phyloP scores from a whole-genome alignment of 495 filamentous ascomycete genomes.

The Collariella sp. region DNA sequence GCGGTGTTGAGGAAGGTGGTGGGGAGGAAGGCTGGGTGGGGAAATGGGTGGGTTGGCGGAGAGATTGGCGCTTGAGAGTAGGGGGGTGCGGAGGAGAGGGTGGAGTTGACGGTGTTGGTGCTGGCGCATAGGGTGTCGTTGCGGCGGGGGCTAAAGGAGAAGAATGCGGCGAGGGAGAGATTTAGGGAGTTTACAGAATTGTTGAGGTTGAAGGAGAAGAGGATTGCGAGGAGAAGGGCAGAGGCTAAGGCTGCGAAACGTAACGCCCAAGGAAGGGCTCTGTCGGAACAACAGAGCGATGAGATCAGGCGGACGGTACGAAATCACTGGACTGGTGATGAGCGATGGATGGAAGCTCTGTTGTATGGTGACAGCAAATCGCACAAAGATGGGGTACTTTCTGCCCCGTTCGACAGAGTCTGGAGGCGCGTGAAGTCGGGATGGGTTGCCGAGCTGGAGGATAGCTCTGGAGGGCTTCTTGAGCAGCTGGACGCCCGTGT shows the following conservation, averaged over 20 bases:
- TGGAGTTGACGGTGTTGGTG: conserved; percentile 55
- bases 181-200: conserved; percentile 52
- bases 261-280: conserved; percentile 5
- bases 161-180: conserved; percentile 43
- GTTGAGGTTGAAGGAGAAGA: conserved; percentile 42
- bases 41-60: conserved; percentile 40
- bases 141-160: conserved; percentile 41
- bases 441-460: conserved; percentile 42
- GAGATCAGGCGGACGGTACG: conserved; percentile 46
- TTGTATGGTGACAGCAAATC: conserved; percentile 54
- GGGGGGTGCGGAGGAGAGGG: conserved; percentile 50
- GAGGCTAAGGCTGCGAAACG: conserved; percentile 25
- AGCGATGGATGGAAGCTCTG: conserved; percentile 58
- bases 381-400: conserved; percentile 54
- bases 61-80: conserved; percentile 52
- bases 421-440: conserved; percentile 55
- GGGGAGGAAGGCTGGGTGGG: conserved; percentile 31
- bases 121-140: conserved; percentile 65
- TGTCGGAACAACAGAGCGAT: conserved; percentile 32
- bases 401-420: conserved; percentile 54
- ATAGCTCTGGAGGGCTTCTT: conserved; percentile 40
- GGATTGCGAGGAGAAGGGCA: conserved; percentile 35
- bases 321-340: conserved; percentile 67
- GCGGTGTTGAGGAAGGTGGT: conserved; percentile 65
- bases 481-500: conserved; percentile 56